Evolutionary conservation across 176 grass and related monocot species (phyloP).

Genomic region (Cenchrus fungigraminus): DNA sequence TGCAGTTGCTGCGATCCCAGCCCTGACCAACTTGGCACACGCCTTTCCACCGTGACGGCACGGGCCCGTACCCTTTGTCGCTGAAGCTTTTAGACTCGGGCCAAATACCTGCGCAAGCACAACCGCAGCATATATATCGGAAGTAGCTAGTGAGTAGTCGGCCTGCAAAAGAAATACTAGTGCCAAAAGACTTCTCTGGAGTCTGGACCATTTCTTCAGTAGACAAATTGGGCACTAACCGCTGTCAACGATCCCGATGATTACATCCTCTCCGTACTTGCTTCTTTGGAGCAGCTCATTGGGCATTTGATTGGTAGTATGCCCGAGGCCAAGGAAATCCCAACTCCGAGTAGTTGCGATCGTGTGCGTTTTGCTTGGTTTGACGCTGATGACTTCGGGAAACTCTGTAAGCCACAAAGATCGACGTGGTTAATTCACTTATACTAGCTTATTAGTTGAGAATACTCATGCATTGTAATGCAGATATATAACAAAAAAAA

Average conservation of each 20-base stretch:
- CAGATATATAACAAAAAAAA: too few species aligned
- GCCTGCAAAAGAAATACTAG: too few species aligned
- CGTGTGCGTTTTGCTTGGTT: background rate
- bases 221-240: too few species aligned
- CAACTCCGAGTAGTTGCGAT: constrained; percentile 22
- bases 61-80: constrained; percentile 1
- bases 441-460: too few species aligned
- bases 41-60: constrained; percentile 39
- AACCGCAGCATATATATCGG: too few species aligned
- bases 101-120: background rate
- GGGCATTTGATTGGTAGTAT: constrained; percentile 29
- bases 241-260: constrained; percentile 13
- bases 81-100: constrained; percentile 32
- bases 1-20: constrained; percentile 22
- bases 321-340: constrained; percentile 27
- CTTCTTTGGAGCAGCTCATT: constrained; percentile 33
- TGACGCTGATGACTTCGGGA: constrained; percentile 27
- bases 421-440: too few species aligned
- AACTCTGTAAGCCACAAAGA: background rate
- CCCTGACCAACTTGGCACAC: background rate
- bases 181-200: too few species aligned
- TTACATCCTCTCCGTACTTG: constrained; percentile 45
- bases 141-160: too few species aligned
- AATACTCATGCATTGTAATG: too few species aligned
- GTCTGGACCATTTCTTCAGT: too few species aligned